Percentiles rank a stretch among this genome's conserved stretches.
phyloP scores from a whole-genome alignment of 768 basidiomycete species.

The Collybiopsis luxurians region DNA sequence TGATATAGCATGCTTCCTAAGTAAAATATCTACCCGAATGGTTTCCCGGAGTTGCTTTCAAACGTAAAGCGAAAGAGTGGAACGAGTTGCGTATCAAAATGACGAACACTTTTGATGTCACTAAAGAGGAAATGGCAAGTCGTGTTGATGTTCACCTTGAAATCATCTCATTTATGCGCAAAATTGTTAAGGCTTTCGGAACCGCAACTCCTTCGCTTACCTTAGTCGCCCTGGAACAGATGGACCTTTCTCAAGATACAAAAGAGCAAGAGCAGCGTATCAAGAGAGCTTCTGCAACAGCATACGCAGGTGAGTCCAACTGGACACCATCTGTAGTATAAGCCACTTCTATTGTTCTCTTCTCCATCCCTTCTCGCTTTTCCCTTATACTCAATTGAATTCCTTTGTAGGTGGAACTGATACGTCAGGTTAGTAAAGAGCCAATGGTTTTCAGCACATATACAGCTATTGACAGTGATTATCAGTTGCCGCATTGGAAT shows the following conservation, averaged over 20 bases:
- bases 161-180: slow-evolving; percentile 6
- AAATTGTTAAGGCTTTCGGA: no score
- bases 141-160: background rate
- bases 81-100: slow-evolving; percentile 24
- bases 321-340: no score
- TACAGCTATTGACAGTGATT: no score
- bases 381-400: background rate
- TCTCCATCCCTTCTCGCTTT: no score
- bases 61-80: slow-evolving; percentile 33
- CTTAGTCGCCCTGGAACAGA: slow-evolving; percentile 5
- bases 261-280: slow-evolving; percentile 9
- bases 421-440: background rate
- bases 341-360: no score
- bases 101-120: slow-evolving; percentile 28
- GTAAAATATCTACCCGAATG: slow-evolving; percentile 38
- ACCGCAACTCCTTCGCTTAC: slow-evolving; percentile 13
- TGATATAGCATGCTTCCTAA: slow-evolving; percentile 15
- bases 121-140: slow-evolving; percentile 26
- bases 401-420: background rate
- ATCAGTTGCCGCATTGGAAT: no score
- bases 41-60: slow-evolving; percentile 41
- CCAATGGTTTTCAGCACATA: no score
- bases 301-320: slow-evolving; percentile 24
- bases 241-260: background rate
- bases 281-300: slow-evolving; percentile 19